Conservation (phyloP, 75 land plant species). For the Cryptomeria japonica region DNA sequence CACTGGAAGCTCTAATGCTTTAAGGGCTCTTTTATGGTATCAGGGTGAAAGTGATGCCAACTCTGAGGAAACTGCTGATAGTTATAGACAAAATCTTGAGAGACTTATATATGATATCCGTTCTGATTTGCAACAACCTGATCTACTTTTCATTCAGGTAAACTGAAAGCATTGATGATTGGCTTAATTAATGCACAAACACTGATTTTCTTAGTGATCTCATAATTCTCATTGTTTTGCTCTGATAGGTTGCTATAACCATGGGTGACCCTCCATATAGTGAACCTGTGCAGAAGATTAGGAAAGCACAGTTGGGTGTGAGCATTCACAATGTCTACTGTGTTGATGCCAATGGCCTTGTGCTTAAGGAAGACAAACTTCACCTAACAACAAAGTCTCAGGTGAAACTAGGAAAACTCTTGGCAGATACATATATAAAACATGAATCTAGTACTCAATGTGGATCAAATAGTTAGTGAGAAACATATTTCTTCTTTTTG, state of each 20-base stretch:
- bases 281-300: conserved; percentile 38
- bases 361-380: conserved; percentile 46
- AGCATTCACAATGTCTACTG: conserved; percentile 24
- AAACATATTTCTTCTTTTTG: too few relatives aligned
- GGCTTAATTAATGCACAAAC: not conserved
- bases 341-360: conserved; percentile 48
- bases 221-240: not conserved
- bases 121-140: not conserved
- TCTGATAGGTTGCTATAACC: not conserved
- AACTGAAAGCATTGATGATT: not conserved
- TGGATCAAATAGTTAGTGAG: conserved; percentile 38
- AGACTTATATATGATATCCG: not conserved
- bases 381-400: conserved; percentile 73
- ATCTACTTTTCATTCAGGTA: not conserved
- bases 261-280: not conserved
- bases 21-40: not conserved
- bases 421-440: not conserved
- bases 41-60: not conserved
- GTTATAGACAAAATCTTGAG: not conserved
- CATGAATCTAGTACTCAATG: not conserved
- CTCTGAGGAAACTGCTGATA: not conserved
- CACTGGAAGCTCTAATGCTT: not conserved
- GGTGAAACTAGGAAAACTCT: conserved; percentile 12
- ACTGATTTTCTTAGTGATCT: not conserved
- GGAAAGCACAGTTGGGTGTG: conserved; percentile 52